A percentile compares a stretch with the other conserved stretches of the same genome.
Conservation (phyloP, 306 rosid genomes). For the Cicer pinnatifidum region DNA sequence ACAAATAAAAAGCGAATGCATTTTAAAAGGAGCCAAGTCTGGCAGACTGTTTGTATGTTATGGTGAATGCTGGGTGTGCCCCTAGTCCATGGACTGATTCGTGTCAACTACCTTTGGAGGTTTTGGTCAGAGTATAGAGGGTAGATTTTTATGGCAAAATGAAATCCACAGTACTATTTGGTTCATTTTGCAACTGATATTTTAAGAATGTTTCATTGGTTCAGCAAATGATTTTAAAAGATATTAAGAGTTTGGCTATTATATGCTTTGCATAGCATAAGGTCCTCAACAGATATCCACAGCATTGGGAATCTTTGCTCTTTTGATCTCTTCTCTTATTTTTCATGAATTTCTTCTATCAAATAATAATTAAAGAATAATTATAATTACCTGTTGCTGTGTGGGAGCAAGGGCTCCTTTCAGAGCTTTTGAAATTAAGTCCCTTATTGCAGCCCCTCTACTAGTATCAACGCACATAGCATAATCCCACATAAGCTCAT, state of each 20-base stretch:
- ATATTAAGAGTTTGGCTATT: conserved; percentile 7
- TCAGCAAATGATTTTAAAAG: conserved; percentile 10
- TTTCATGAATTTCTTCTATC: conserved; percentile 5
- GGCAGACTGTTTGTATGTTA: not conserved
- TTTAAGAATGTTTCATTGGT: not conserved
- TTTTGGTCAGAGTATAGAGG: not conserved
- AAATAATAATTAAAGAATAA: conserved; percentile 26
- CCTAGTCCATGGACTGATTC: not conserved
- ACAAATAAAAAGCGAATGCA: not conserved
- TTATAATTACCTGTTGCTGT: conserved; percentile 80
- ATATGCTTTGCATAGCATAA: conserved; percentile 1
- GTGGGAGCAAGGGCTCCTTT: conserved; percentile 90
- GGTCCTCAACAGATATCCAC: conserved; percentile 27
- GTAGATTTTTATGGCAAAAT: not conserved
- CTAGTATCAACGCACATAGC: conserved; percentile 95
- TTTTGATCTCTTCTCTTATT: conserved; percentile 19
- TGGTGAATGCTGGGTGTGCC: conserved; percentile 2
- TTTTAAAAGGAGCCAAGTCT: not conserved
- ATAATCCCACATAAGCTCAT: conserved; percentile 93
- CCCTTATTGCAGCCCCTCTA: conserved; percentile 95
- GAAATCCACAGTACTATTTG: conserved; percentile 8
- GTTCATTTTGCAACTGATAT: conserved; percentile 13
- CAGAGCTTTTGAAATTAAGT: conserved; percentile 85
- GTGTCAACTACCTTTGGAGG: conserved; percentile 7
- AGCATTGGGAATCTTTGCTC: conserved; percentile 15